Conservation (phyloP, 305 asterid species). For the Plantago lanceolata region DNA sequence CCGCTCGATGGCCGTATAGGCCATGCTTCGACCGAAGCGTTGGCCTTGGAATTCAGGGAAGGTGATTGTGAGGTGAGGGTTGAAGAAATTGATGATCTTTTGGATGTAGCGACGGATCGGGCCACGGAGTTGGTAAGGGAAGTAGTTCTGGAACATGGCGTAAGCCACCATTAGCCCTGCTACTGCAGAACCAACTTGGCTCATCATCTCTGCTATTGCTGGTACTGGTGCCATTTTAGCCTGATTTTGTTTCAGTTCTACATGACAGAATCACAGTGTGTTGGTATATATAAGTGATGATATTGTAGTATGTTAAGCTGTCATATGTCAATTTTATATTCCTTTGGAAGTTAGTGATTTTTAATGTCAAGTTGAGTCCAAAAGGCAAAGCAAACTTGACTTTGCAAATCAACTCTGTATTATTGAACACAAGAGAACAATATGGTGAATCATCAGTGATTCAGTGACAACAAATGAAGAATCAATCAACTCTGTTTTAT, state of each 20-base stretch:
- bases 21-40: neutral
- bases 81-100: neutral
- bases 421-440: neutral
- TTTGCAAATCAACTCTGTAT: too few relatives aligned
- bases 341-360: too few relatives aligned
- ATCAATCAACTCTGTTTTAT: too few relatives aligned
- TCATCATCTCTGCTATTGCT: conserved; percentile 8
- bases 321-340: too few relatives aligned
- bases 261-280: neutral
- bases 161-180: conserved; percentile 9
- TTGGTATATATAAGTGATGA: neutral
- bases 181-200: neutral
- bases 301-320: too few relatives aligned
- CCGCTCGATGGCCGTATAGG: neutral
- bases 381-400: too few relatives aligned
- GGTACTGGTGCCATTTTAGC: conserved; percentile 3
- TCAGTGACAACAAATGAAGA: too few relatives aligned
- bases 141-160: conserved; percentile 3
- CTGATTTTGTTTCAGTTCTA: neutral
- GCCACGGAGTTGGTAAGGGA: neutral
- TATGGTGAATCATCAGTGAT: too few relatives aligned
- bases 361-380: too few relatives aligned
- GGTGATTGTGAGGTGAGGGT: conserved; percentile 1
- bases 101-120: neutral
- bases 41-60: conserved; percentile 5